Base-by-base conservation (phyloP, 106 monocot genomes). In the Dioscorea zingiberensis region DNA sequence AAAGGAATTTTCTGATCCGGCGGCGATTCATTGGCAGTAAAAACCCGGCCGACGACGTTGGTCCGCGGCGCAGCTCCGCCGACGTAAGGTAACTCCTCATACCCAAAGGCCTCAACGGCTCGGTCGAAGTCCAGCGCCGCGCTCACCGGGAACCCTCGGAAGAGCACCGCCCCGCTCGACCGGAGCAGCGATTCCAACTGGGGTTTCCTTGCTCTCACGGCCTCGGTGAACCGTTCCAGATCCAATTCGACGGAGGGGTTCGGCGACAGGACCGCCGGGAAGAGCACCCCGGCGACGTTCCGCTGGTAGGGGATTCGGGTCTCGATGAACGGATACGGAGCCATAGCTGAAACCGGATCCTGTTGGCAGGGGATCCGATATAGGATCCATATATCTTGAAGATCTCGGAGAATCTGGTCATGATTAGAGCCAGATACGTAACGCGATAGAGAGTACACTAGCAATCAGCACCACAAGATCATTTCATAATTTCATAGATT, bases 1-100 rank as follows among this genome's bases (percentile, higher is more conserved):
- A 97, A 91, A 25, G 91, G 81, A 62, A 97, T 91, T 65, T 79
- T 85, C 75, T 97, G 80, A 64, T 88, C 91, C 18, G 95, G 91
- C 30, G 88, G 91, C 25, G 95, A 81, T 60, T 97, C 95, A 60
- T 97, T 97, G 60, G 95, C 95, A 19, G 95, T 97, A 61, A 81
- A 88, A 25, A 97, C 85, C 47, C 95, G 67, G 29, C 95, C 95
- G n/a, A 84, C 81, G 21, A 95, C 87, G 66, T 82, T 81, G 19
- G 82, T 82, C 69, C 94, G 82, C n/a, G 88, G 85, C 2, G 94
- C 94, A 4, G 88, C 88, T 28, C 94, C 94, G 21, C 91, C 91
- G 19, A 88, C 78, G 69, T 91, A 91, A 3, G 91, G 87, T 47
- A 95, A 58, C 74, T 91, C 87, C 21, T 83, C 83, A 69, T 80